Evolutionary conservation across 768 basidiomycete genomes (phyloP).

Genomic region (Xerocomellus chrysenteron): DNA sequence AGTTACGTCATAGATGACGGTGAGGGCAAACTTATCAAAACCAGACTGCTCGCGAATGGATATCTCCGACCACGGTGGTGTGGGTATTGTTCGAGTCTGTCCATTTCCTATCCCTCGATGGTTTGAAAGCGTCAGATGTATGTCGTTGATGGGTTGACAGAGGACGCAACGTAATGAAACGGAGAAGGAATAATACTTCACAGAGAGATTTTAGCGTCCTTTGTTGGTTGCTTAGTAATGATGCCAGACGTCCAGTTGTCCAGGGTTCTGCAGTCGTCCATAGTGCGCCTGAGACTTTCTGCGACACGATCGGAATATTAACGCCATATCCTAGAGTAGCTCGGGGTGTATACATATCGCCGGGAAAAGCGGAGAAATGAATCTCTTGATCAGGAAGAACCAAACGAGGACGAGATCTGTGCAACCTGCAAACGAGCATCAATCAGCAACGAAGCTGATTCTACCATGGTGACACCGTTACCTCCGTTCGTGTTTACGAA

Average conservation of each 20-base stretch:
- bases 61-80: not conserved
- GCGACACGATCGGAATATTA: not conserved
- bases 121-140: not conserved
- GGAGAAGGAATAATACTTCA: constrained; percentile 4
- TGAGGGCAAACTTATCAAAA: not conserved
- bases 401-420: not conserved
- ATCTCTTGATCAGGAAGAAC: constrained; percentile 5
- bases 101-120: not conserved
- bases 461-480: not conserved
- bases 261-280: not conserved
- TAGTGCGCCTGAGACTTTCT: not conserved
- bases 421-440: not conserved
- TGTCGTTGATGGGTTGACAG: not conserved
- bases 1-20: not conserved
- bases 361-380: not conserved
- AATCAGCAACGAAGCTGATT: not conserved
- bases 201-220: not conserved
- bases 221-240: not conserved
- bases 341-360: not conserved
- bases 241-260: not conserved
- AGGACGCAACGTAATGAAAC: not conserved
- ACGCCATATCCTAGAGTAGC: not conserved
- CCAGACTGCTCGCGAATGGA: not conserved
- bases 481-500: constrained; percentile 5
- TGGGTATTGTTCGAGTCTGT: not conserved